These are phyloP conservation scores for Wickerhamiella cacticola DNA, from an alignment of 805 yeast species.

Conservation along the genomic window DNA sequence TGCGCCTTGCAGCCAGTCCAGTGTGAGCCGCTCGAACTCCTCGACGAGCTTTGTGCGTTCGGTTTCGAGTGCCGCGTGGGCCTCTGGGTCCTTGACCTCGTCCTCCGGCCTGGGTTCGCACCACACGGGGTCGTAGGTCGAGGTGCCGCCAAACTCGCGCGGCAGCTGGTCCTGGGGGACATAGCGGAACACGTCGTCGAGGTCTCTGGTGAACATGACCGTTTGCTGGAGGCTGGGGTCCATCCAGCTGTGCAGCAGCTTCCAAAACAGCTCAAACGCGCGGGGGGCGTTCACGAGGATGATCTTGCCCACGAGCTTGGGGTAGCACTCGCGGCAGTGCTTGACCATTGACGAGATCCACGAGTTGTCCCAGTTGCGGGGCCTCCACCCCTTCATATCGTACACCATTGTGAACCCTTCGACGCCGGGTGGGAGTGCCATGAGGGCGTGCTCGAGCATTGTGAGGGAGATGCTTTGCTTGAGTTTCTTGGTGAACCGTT, in stretches of 20 bases:
- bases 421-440: not conserved
- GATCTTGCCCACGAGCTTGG: not conserved
- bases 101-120: slow-evolving; percentile 46
- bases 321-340: not conserved
- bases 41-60: slow-evolving; percentile 46
- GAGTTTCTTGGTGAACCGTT: not conserved
- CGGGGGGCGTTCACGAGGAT: not conserved
- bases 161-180: slow-evolving; percentile 54
- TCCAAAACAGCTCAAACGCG: slow-evolving; percentile 44
- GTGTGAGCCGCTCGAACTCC: slow-evolving; percentile 51
- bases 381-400: not conserved
- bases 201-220: slow-evolving; percentile 65
- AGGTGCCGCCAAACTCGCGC: slow-evolving; percentile 61
- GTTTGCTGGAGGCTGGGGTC: slow-evolving; percentile 94
- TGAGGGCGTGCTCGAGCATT: not conserved
- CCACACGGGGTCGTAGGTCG: slow-evolving; percentile 46
- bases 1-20: slow-evolving; percentile 58
- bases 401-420: not conserved
- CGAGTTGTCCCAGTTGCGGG: not conserved
- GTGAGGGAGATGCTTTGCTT: not conserved
- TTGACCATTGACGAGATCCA: not conserved
- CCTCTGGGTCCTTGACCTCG: slow-evolving; percentile 40
- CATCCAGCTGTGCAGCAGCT: slow-evolving; percentile 80
- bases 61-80: slow-evolving; percentile 34
- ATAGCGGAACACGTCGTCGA: slow-evolving; percentile 52